Evolutionary conservation across 225 moss, liverwort and hornwort species (phyloP), one percentile per base, ranked within the genome.

Genomic region (Sphagnum tenellum): DNA sequence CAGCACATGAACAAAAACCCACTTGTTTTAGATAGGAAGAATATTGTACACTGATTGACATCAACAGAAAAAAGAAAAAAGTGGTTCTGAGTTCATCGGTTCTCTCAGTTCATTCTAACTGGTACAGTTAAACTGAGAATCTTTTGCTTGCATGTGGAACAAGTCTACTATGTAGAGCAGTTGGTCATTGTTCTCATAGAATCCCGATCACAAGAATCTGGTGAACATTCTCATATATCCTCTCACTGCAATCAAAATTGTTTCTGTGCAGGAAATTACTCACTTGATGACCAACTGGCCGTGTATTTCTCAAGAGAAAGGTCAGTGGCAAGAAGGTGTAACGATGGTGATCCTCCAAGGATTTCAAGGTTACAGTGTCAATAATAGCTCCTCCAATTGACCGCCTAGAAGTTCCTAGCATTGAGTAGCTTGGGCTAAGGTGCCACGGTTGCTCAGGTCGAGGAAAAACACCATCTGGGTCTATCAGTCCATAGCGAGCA

Each of bases 241-340:
- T 29, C 29, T 29, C 29, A 29, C 29, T 29, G 29, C 29, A 29
- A 29, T 29, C 29, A 29, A 29, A 29, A 29, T 29, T 29, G 29
- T 29, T 29, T 29, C 29, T 29, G 29, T 29, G 29, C 48, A 9
- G 52, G 52, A 52, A 9, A 52, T 5, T 5, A 5, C 83, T 74
- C 65, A 92, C 95, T 81, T 90, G 95, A 73, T 89, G 88, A 73
- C 95, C 95, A 67, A 92, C 76, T 57, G 95, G 90, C 77, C 85
- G 84, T 56, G 83, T 78, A 68, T 96, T 96, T 66, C 88, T 74
- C 55, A 92, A 65, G 50, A 96, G 78, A 64, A 91, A 66, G 6
- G 86, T 84, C 10, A 94, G 69, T 3, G 85, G 90, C 46, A 85
- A 83, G 50, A 78, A 77, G 29, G 67, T 69, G 67, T 76, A 84